A percentile compares a stretch with the other conserved stretches of the same genome.
These are phyloP conservation scores for Daldinia loculata DNA, from an alignment of 495 filamentous ascomycete species.

Conservation along the genomic window DNA sequence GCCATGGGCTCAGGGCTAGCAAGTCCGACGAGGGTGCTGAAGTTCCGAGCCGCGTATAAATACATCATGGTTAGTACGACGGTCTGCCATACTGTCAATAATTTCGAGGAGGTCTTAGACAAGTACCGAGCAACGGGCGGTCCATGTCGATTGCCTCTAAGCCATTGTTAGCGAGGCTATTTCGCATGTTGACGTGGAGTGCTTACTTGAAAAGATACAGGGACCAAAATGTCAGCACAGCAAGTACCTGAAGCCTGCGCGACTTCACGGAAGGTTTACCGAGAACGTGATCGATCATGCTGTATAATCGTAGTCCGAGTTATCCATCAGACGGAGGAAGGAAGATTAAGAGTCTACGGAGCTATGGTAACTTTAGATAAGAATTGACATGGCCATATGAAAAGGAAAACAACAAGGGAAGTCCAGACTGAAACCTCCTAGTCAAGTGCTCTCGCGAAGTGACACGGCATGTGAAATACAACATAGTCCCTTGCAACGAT, in stretches of 20 bases:
- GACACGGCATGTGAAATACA: conserved; percentile 28
- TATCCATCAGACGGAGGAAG: conserved; percentile 32
- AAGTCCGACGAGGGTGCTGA: conserved; percentile 88
- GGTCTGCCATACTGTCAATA: conserved; percentile 86
- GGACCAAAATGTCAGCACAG: conserved; percentile 91
- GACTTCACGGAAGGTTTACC: conserved; percentile 90
- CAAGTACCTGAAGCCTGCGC: conserved; percentile 90
- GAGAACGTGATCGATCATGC: conserved; percentile 82
- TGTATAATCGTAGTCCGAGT: conserved; percentile 22
- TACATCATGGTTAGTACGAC: conserved; percentile 88
- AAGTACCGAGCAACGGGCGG: conserved; percentile 77
- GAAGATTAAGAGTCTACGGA: not conserved
- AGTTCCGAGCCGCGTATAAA: conserved; percentile 90
- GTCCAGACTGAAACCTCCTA: conserved; percentile 3
- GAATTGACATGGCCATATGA: not conserved
- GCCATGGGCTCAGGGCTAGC: conserved; percentile 93
- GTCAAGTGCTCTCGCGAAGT: conserved; percentile 7
- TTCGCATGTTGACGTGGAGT: not conserved
- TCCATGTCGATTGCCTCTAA: conserved; percentile 85
- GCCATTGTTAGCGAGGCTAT: conserved; percentile 13
- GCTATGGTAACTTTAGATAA: conserved; percentile 6
- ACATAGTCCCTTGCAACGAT: conserved; percentile 17
- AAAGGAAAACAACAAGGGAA: not conserved
- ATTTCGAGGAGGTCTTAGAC: conserved; percentile 70
- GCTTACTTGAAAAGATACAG: conserved; percentile 77